These are phyloP conservation scores for Gossypium aridum DNA, from an alignment of 441 rosid genomes.

Conservation along the genomic window DNA sequence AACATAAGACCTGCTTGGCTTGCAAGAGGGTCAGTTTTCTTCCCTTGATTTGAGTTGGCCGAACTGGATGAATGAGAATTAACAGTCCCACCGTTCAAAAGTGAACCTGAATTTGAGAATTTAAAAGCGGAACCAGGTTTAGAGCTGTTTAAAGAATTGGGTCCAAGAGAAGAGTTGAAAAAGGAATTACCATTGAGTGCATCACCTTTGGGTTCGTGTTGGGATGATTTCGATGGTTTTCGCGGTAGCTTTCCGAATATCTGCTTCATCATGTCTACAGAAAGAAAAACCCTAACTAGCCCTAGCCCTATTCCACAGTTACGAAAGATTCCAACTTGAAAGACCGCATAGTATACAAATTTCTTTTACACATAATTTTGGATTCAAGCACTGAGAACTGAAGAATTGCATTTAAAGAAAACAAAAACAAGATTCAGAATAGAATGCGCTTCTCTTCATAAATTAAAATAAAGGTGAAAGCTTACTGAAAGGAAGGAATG, in stretches of 20 bases:
- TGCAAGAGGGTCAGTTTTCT: constrained; percentile 26
- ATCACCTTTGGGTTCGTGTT: constrained; percentile 39
- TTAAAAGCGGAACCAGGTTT: constrained; percentile 31
- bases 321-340: constrained; percentile 17
- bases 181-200: constrained; percentile 31
- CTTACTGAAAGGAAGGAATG: not conserved
- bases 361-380: not conserved
- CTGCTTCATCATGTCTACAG: constrained; percentile 76
- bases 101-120: constrained; percentile 33
- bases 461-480: not conserved
- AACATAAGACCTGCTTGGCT: constrained; percentile 28
- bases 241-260: constrained; percentile 77
- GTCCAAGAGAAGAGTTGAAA: constrained; percentile 30
- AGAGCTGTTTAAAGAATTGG: constrained; percentile 33
- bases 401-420: not conserved
- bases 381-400: constrained; percentile 14
- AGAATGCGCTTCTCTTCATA: not conserved
- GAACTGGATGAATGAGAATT: constrained; percentile 21
- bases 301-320: constrained; percentile 10
- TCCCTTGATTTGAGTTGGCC: constrained; percentile 39
- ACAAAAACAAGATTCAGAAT: constrained; percentile 15
- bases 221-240: constrained; percentile 70
- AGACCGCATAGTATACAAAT: constrained; percentile 14
- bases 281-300: constrained; percentile 1
- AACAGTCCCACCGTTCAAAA: constrained; percentile 39